Conservation (phyloP, 306 rosid species). For the Acmispon strigosus region DNA sequence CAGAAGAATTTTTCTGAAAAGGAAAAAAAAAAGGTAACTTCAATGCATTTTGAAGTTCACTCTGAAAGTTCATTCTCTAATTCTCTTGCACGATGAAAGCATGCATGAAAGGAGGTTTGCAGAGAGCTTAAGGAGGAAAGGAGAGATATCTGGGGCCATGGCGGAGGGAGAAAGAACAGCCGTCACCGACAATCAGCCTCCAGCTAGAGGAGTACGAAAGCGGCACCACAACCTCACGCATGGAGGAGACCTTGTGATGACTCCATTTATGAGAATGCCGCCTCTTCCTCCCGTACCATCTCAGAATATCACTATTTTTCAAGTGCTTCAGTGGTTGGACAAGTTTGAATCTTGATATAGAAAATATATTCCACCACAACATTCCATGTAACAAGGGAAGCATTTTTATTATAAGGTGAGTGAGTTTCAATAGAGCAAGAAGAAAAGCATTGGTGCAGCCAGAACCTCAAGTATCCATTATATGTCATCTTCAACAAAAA, state of each 20-base stretch:
- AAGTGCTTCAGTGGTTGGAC: conserved; percentile 77
- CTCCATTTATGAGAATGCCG: conserved; percentile 59
- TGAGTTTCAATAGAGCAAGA: conserved; percentile 17
- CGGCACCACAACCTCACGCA: conserved; percentile 78
- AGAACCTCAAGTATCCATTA: conserved; percentile 5
- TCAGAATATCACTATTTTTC: conserved; percentile 66
- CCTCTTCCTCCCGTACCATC: conserved; percentile 42
- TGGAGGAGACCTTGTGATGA: conserved; percentile 48
- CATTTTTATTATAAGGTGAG: conserved; percentile 16
- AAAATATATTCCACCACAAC: conserved; percentile 12
- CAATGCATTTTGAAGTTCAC: not conserved
- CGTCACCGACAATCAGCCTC: conserved; percentile 28
- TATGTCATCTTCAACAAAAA: not conserved
- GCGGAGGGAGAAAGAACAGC: conserved; percentile 19
- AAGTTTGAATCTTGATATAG: conserved; percentile 52
- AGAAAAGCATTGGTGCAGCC: conserved; percentile 11
- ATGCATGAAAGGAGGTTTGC: conserved; percentile 45
- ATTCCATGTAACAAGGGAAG: conserved; percentile 13
- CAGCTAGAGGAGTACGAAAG: conserved; percentile 65
- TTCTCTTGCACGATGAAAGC: conserved; percentile 65
- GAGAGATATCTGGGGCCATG: conserved; percentile 33
- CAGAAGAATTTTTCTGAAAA: not conserved
- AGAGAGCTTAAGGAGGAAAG: conserved; percentile 61
- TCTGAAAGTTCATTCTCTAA: no score
- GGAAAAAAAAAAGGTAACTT: not conserved